Conservation (phyloP, 331 rosid species). For the Malus hybrid region DNA sequence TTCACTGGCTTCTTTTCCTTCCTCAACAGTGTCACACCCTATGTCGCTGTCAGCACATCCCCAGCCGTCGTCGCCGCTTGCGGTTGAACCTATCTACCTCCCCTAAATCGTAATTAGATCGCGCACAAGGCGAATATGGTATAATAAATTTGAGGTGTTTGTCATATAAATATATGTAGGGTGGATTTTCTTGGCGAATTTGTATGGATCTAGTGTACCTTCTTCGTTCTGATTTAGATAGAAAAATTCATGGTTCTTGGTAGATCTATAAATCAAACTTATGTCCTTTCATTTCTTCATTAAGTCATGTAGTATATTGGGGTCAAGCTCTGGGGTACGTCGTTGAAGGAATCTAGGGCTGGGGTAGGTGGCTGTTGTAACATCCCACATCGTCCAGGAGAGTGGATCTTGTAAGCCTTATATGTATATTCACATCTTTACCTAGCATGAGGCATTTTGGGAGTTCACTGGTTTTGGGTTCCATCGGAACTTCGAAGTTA, state of each 20-base stretch:
- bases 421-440: too few relatives aligned
- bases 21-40: constrained; percentile 49
- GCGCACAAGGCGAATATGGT: constrained; percentile 15
- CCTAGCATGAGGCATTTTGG: too few relatives aligned
- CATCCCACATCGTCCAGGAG: too few relatives aligned
- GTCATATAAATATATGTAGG: constrained; percentile 15
- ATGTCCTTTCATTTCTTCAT: background rate
- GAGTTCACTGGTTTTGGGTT: too few relatives aligned
- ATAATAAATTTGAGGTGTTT: background rate
- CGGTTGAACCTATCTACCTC: constrained; percentile 17
- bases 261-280: constrained; percentile 22
- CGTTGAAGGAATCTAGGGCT: too few relatives aligned
- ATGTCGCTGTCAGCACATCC: constrained; percentile 31
- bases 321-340: too few relatives aligned
- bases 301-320: background rate
- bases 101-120: background rate
- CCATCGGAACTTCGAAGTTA: too few relatives aligned
- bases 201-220: constrained; percentile 24
- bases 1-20: constrained; percentile 55
- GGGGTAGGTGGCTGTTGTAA: too few relatives aligned
- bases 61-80: constrained; percentile 24
- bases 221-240: constrained; percentile 13
- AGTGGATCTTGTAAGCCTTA: too few relatives aligned
- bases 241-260: background rate
- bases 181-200: constrained; percentile 9